Base-by-base conservation (phyloP, 1,284 basidiomycete genomes). In the Heterobasidion annosum region DNA sequence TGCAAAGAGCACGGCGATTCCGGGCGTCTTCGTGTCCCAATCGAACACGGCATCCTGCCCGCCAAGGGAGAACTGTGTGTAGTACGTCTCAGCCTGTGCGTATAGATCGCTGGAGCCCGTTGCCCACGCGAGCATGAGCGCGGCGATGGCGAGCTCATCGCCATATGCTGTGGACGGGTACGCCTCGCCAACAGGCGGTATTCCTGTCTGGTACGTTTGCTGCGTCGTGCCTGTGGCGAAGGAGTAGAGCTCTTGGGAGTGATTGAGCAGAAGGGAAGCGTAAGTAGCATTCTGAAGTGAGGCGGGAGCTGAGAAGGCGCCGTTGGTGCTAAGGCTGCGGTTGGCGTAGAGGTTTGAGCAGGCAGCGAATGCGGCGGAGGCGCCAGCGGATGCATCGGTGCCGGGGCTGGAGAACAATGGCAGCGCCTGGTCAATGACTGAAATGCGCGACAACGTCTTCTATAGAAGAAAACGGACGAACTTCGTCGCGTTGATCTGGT, bases 11-110 rank as follows among this genome's bases (percentile, higher is more conserved):
- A 96, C 78, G 45, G 84, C 80, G 0, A 91, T 65, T 1, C 85
- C 91, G 2, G 91, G 86, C 0, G 79, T 78, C 66, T 91, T 90
- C 1, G 82, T 81, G 65, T 95, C 93, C 93, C 94, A 97, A 65
- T 95, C 94, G 72, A 94, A 90, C 6, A 88, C 84, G 5, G 73
- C 68, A 52, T 83, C 71, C 45, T 75, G 70, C 1, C 73, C 72
- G 4, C 70, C 68, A 0, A 93, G 75, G 15, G 73, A 66, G 63
- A 81, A 88, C 40, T 81, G 70, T 4, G 70, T 64, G 66, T 87
- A 93, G 63, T 79, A 80, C 3, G 69, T 64, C 62, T 82, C 74
- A 0, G 91, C 91, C 56, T 91, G 78, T 18, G 76, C 65, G 62
- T 85, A 89, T 54, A 83, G 74, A 13, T 73, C 68, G 15, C 79